phyloP scores from a whole-genome alignment of 2,329 filamentous ascomycete genomes.

The Dryadomyces quercus-mongolicae region DNA sequence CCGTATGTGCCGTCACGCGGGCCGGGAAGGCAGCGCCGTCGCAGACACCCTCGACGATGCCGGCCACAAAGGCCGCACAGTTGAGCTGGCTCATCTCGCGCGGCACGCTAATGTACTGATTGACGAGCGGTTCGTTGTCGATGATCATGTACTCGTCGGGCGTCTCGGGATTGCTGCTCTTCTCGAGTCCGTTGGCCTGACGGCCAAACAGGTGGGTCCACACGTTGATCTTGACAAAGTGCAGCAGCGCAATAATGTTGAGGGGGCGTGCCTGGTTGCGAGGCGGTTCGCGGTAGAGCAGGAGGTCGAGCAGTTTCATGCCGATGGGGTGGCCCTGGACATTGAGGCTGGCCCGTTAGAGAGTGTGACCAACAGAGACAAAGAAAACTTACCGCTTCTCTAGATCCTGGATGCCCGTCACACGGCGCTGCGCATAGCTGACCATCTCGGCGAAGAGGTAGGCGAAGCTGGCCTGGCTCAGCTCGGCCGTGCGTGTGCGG shows the following conservation, averaged over 20 bases:
- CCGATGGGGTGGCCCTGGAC: conserved; percentile 87
- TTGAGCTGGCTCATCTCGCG: conserved; percentile 95
- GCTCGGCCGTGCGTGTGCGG: conserved; percentile 74
- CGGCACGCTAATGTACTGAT: conserved; percentile 84
- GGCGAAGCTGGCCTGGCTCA: conserved; percentile 87
- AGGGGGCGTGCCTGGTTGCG: conserved; percentile 67
- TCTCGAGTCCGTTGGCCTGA: conserved; percentile 85
- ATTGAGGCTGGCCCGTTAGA: conserved; percentile 55
- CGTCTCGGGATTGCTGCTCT: conserved; percentile 67
- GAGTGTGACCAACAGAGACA: conserved; percentile 1
- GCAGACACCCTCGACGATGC: conserved; percentile 89
- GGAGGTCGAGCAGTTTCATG: conserved; percentile 85
- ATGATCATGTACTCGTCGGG: conserved; percentile 98
- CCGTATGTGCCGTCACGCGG: conserved; percentile 78
- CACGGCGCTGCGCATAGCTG: conserved; percentile 78
- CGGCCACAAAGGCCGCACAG: conserved; percentile 89
- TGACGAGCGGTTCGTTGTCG: conserved; percentile 94
- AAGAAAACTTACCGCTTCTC: conserved; percentile 60
- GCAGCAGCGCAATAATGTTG: conserved; percentile 79
- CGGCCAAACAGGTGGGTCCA: conserved; percentile 90
- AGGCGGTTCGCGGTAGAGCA: conserved; percentile 69
- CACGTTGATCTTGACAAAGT: conserved; percentile 86
- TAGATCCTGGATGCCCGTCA: conserved; percentile 85
- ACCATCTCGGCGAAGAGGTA: conserved; percentile 97
- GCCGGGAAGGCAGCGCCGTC: conserved; percentile 86